Evolutionary conservation across 257 asterid genomes (phyloP).

Genomic region (Solanum chiquidenum): DNA sequence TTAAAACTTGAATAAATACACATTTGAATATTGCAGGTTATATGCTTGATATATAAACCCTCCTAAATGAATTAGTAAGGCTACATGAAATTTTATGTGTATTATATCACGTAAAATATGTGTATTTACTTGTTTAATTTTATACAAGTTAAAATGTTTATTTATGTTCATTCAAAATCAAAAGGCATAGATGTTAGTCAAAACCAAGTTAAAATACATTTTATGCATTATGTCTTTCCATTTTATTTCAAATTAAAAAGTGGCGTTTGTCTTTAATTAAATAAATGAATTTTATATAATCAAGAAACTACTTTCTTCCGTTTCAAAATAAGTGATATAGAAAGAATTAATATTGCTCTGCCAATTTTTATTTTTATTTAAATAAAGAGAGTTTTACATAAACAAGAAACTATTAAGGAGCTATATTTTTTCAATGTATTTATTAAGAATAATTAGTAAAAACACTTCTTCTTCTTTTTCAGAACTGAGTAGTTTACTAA

Average conservation of each 20-base stretch:
- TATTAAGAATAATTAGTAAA: background rate
- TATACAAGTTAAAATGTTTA: too few relatives aligned
- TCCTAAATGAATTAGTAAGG: background rate
- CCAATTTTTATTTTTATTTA: too few relatives aligned
- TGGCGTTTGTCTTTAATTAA: too few relatives aligned
- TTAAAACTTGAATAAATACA: too few relatives aligned
- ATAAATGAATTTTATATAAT: background rate
- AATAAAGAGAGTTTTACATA: too few relatives aligned
- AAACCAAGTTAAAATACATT: background rate
- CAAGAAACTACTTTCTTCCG: background rate
- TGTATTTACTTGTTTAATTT: too few relatives aligned
- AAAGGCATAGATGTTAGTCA: too few relatives aligned
- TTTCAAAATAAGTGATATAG: background rate
- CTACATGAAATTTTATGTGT: background rate
- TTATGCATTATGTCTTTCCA: too few relatives aligned
- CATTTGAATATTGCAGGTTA: background rate
- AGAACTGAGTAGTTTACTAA: background rate
- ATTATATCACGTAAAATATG: too few relatives aligned
- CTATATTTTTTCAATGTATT: background rate
- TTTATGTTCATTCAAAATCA: too few relatives aligned
- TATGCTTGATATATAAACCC: too few relatives aligned
- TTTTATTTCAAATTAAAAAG: background rate
- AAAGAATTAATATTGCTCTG: background rate
- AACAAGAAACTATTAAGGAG: too few relatives aligned
- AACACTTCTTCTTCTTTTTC: background rate